Evolutionary conservation across 208 protist genomes (phyloP), one percentile per base, ranked within the genome.

Genomic region (Wallacemonas rigidus): DNA sequence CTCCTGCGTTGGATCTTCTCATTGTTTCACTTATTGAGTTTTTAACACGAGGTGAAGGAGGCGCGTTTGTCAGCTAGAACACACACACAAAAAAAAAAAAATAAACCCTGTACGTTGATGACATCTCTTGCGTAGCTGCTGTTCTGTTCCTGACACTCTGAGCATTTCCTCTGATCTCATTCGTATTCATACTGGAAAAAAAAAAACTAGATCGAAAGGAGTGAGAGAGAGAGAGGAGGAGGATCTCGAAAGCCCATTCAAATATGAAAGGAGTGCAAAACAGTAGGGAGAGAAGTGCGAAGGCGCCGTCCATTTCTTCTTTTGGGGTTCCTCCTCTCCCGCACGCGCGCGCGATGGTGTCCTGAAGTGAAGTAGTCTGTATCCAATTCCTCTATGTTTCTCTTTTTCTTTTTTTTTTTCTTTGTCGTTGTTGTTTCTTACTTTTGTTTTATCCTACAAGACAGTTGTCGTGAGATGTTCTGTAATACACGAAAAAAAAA

Each of bases 141-240:
- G 55, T 67, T 47, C 65, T 76, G 50, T 60, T 43, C 26, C 67
- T 64, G 4, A 0, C 51, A 1, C 14, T 58, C 53, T 36, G 14
- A 6, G n/a, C 48, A n/a, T 53, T 53, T 53, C 53, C 26, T 58
- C 57, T 50, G 7, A 7, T 50, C 12, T 50, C 12, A 12, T 1
- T 50, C 45, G 45, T 50, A 50, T 50, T 14, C 12, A 12, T 12
- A 1, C 1, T 50, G 9, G 1, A n/a, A 45, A 45, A 26, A 48
- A 61, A 65, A 67, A 71, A 62, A 48, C 17, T 12, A 64, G 40
- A 72, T 64, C 47, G 17, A 61, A 72, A 56, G 14, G n/a, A 56
- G 51, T 36, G 11, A 60, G 4, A 5, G 26, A 26, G 26, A 26
- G 26, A 26, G 26, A 26, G 26, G 26, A 26, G 0, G 26, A 26